These are phyloP conservation scores for Carex parvula DNA, from an alignment of 176 grass and related monocot genomes.

Conservation along the genomic window DNA sequence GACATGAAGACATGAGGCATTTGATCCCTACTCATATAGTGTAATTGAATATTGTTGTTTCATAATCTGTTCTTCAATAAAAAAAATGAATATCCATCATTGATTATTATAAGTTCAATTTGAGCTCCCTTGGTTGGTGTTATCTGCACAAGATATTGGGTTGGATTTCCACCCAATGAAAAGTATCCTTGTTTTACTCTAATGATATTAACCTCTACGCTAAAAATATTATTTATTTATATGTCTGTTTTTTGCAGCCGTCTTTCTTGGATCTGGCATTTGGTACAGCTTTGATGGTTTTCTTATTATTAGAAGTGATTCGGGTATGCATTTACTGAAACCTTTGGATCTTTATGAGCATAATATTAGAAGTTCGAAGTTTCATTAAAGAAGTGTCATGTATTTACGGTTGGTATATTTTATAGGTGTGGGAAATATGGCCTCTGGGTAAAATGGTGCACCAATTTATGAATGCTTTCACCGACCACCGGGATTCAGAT, in stretches of 20 bases:
- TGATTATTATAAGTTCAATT: not conserved
- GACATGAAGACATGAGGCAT: no score
- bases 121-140: not conserved
- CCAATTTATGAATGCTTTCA: conserved; percentile 99
- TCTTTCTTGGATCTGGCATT: conserved; percentile 94
- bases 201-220: not conserved
- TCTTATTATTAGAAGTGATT: conserved; percentile 93
- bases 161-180: not conserved
- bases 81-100: not conserved
- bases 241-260: conserved; percentile 40
- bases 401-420: conserved; percentile 15
- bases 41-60: not conserved
- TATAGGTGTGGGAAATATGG: conserved; percentile 80
- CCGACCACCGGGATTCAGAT: conserved; percentile 96
- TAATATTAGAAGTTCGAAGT: conserved; percentile 3
- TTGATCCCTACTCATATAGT: not conserved
- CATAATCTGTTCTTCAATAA: not conserved
- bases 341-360: not conserved
- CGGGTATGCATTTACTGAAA: conserved; percentile 40
- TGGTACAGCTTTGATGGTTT: conserved; percentile 91
- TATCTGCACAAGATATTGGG: not conserved
- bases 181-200: not conserved
- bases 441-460: conserved; percentile 68
- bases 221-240: not conserved
- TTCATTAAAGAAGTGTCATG: conserved; percentile 9